A percentile compares a stretch with the other conserved stretches of the same genome.
These are phyloP conservation scores for Ramaria sp. DNA, from an alignment of 768 basidiomycete species.

Conservation along the genomic window DNA sequence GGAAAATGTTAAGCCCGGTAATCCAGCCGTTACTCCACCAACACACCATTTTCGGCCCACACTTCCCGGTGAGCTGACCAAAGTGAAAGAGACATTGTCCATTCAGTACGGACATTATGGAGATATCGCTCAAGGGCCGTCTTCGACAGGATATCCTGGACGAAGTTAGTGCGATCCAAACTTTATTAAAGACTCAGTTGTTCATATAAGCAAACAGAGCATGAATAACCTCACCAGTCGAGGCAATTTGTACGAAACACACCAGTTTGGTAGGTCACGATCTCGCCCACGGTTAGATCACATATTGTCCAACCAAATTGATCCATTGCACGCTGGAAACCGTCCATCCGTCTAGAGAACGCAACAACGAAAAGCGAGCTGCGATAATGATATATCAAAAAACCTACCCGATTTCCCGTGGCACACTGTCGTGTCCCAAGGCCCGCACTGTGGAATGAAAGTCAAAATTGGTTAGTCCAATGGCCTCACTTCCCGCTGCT, in stretches of 20 bases:
- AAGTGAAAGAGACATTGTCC: constrained; percentile 54
- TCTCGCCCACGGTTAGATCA: constrained; percentile 50
- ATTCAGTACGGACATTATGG: constrained; percentile 63
- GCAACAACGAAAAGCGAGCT: background rate
- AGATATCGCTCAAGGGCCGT: constrained; percentile 77
- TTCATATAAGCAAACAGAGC: background rate
- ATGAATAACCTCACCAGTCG: constrained; percentile 57
- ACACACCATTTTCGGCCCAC: constrained; percentile 94
- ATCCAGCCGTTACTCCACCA: constrained; percentile 79
- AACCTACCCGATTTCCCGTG: constrained; percentile 56
- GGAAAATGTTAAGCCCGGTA: background rate
- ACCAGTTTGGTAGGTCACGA: constrained; percentile 83
- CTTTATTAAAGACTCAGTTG: constrained; percentile 29
- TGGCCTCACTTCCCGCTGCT: constrained; percentile 50
- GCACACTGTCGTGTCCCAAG: constrained; percentile 81
- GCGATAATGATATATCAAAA: background rate
- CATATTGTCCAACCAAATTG: constrained; percentile 81
- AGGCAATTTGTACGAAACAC: constrained; percentile 92
- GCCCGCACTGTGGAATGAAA: constrained; percentile 78
- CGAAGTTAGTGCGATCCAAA: constrained; percentile 93
- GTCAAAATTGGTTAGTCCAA: constrained; percentile 84
- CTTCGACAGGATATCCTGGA: constrained; percentile 88
- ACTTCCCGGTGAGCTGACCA: constrained; percentile 88
- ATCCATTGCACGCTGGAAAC: constrained; percentile 55
- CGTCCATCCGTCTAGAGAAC: constrained; percentile 44